Evolutionary conservation across 192 early-diverging fungal species (phyloP).

Genomic region (Thoreauomyces humboldtii): DNA sequence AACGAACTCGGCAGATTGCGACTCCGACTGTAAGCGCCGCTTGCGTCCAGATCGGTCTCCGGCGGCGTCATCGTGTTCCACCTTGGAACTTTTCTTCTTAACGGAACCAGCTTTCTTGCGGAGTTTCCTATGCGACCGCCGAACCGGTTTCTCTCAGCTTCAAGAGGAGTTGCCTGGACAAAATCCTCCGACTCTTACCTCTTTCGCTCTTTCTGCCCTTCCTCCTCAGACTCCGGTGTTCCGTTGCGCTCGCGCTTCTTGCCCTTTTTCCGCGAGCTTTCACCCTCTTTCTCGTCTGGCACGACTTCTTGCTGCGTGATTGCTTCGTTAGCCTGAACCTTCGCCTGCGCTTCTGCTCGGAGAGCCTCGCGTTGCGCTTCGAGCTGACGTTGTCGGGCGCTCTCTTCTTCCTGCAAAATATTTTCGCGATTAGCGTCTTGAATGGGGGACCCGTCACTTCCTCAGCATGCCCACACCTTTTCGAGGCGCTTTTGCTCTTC

Average conservation of each 20-base stretch:
- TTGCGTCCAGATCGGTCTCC: not conserved
- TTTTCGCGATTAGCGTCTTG: not conserved
- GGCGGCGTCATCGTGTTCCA: not conserved
- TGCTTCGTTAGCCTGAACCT: conserved; percentile 22
- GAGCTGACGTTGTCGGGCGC: conserved; percentile 15
- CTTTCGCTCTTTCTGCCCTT: conserved; percentile 1
- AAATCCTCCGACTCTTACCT: not conserved
- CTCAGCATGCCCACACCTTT: conserved; percentile 22
- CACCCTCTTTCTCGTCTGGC: conserved; percentile 21
- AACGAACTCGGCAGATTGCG: conserved; percentile 14
- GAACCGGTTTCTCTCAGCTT: not conserved
- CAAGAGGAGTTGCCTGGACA: not conserved
- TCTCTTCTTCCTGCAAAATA: conserved; percentile 27
- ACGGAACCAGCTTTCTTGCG: not conserved
- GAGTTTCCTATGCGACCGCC: not conserved
- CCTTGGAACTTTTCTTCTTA: not conserved
- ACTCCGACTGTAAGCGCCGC: conserved; percentile 7
- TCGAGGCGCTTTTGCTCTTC: conserved; percentile 26
- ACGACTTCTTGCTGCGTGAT: conserved; percentile 15
- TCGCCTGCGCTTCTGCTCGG: conserved; percentile 31
- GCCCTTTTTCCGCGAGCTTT: conserved; percentile 27
- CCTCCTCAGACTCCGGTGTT: conserved; percentile 4
- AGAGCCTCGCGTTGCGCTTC: conserved; percentile 28
- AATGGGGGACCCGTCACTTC: not conserved
- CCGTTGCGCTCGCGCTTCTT: conserved; percentile 3